These are phyloP conservation scores for Amanita brunnescens DNA, from an alignment of 768 basidiomycete genomes.

Conservation along the genomic window DNA sequence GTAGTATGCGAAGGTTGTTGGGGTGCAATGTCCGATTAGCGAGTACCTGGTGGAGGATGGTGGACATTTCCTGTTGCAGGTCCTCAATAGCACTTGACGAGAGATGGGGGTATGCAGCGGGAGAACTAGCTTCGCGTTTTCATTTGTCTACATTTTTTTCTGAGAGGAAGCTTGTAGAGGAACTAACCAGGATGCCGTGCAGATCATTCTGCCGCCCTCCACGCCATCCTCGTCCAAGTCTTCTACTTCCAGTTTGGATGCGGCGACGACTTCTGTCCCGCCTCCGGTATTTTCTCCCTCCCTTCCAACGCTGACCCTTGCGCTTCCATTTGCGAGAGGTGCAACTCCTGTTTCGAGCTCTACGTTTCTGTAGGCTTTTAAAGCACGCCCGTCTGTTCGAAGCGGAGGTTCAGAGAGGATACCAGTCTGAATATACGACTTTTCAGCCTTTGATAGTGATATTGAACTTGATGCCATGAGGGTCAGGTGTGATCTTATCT, in stretches of 20 bases:
- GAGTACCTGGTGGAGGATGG: conserved; percentile 54
- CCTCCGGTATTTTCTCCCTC: conserved; percentile 44
- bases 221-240: conserved; percentile 36
- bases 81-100: conserved; percentile 61
- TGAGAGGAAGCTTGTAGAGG: background rate
- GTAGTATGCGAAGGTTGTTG: conserved; percentile 50
- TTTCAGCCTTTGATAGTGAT: conserved; percentile 61
- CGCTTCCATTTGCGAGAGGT: conserved; percentile 81
- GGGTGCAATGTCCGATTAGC: conserved; percentile 62
- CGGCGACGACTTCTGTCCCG: conserved; percentile 74
- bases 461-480: conserved; percentile 30
- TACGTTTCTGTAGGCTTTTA: conserved; percentile 59
- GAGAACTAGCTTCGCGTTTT: conserved; percentile 51
- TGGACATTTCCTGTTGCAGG: conserved; percentile 63
- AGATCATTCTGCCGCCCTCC: conserved; percentile 54
- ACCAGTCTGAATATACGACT: conserved; percentile 64
- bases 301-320: conserved; percentile 62
- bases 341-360: conserved; percentile 70
- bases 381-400: conserved; percentile 69
- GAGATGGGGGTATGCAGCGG: conserved; percentile 69
- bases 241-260: conserved; percentile 75
- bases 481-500: conserved; percentile 8
- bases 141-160: conserved; percentile 8
- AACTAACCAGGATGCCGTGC: conserved; percentile 71
- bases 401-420: conserved; percentile 49